Evolutionary conservation across 768 basidiomycete genomes (phyloP), one percentile per base, ranked within the genome.

Genomic region (Trametes coccinea): DNA sequence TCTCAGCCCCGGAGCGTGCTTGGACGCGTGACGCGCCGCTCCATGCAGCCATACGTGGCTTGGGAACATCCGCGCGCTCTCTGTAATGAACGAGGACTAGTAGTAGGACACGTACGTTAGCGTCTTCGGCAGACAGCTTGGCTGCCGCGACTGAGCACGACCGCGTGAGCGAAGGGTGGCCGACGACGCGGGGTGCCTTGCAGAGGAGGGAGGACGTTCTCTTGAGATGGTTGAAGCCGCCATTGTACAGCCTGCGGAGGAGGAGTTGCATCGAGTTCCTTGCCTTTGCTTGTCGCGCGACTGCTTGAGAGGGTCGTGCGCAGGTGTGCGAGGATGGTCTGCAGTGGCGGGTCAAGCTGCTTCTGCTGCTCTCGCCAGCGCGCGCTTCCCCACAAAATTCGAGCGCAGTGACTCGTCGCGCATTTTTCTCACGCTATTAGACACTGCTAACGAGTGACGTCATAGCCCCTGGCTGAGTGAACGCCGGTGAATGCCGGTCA

Each of bases 191-290:
- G 11, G 68, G 68, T 0, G 66, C 64, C 54, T 69, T 66, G 53
- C 67, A 59, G 45, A 71, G 58, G 61, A 71, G 68, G 2, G 64
- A 68, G 27, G 62, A 63, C 16, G 70, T 66, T 34, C 70, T 60
- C 53, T 68, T 69, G 68, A 71, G 70, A 47, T 71, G 70, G 67
- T 71, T 69, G 67, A 71, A 71, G 49, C 70, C 70, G 62, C 70
- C 70, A 62, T 71, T 71, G 63, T 71, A 71, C 44, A 71, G 66
- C 47, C 70, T 63, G 55, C 70, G 70, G 31, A 64, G 47, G 56
- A 69, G 67, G 55, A 69, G 54, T 59, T 67, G 66, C 70, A 71
- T 71, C 45, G 61, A 62, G 43, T 8, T 30, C 13, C 30, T 27
- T 39, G 22, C 39, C 22, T 6, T 4, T 14, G 29, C 4, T 45